phyloP scores from a whole-genome alignment of 2,329 filamentous ascomycete species.

The Scedosporium dehoogii region DNA sequence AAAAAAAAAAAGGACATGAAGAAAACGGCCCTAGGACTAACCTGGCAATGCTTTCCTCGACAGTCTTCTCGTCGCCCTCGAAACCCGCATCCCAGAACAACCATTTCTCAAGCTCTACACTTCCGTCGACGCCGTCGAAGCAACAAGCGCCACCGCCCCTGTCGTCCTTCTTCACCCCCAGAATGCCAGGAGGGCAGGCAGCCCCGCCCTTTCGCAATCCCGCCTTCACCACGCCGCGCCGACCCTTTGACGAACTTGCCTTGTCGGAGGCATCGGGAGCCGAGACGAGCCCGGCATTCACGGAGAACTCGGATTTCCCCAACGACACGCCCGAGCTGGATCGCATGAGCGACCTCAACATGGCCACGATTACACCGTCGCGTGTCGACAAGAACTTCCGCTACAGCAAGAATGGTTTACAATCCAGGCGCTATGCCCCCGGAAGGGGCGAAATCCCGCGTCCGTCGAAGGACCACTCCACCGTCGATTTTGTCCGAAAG shows the following conservation, averaged over 20 bases:
- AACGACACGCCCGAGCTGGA: constrained; percentile 44
- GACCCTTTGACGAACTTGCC: constrained; percentile 40
- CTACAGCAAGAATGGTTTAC: constrained; percentile 27
- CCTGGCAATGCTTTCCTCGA: not conserved
- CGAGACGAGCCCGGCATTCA: constrained; percentile 51
- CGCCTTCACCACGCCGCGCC: constrained; percentile 54
- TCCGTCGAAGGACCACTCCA: constrained; percentile 27
- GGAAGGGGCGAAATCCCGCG: constrained; percentile 57
- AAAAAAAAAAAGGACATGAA: not conserved
- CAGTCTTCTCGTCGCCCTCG: constrained; percentile 3
- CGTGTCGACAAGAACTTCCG: constrained; percentile 36
- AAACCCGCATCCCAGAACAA: not conserved
- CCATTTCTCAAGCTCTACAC: not conserved
- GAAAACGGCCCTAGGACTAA: not conserved
- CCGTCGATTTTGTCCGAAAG: constrained; percentile 39
- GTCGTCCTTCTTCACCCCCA: constrained; percentile 31
- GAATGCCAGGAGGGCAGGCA: constrained; percentile 25
- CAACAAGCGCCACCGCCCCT: not conserved
- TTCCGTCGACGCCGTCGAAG: not conserved
- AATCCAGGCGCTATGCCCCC: constrained; percentile 32
- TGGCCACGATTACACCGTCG: constrained; percentile 35
- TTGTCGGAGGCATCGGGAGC: constrained; percentile 47
- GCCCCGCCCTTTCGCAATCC: constrained; percentile 51
- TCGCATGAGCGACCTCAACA: constrained; percentile 29
- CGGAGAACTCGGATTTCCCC: constrained; percentile 44